Evolutionary conservation across 805 yeast species (phyloP), one percentile per base, ranked within the genome.

Genomic region (Zygoascus ofunaensis): DNA sequence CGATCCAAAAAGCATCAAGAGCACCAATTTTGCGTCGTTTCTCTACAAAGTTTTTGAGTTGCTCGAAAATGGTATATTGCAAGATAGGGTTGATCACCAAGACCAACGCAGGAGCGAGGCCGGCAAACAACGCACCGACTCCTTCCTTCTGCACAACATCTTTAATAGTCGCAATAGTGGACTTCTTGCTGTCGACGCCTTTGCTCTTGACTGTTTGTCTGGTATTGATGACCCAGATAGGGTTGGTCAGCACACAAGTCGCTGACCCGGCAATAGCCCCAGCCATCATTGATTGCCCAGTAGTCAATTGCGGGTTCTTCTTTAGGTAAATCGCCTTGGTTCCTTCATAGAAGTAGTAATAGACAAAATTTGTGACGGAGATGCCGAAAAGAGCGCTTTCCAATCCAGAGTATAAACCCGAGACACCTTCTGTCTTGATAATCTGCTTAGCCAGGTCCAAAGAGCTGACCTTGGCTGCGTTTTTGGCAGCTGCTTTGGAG

Each of bases 161-260:
- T 40, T 72, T 44, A 39, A 87, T 66, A 5, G 84, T 75, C 41
- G 65, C 65, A 34, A 83, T 52, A 1, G 89, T 77, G 26, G 73
- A 60, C 37, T 66, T 66, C 23, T 68, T 59, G 15, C 37, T 23
- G n/a, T 21, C 32, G n/a, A 53, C 55, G 32, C 60, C 59, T 51
- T 51, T 60, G 37, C 55, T 59, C 14, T 55, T 52, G 17, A 89
- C 87, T 54, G 94, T 84, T 75, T 82, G 78, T 58, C 95, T 74
- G 2, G 97, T 87, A 60, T 87, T 87, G 37, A 94, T 92, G 37
- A 87, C 94, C 97, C 97, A 87, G 53, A 86, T 78, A 20, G 97
- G 97, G 61, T 87, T 87, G 10, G 95, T 80, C 8, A 80, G 72
- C 18, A 83, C 67, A 41, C 87, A 83, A 2, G 96, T 87, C 33